These are phyloP conservation scores for Dissoconium aciculare DNA, from an alignment of 2,329 filamentous ascomycete species.

Conservation along the genomic window DNA sequence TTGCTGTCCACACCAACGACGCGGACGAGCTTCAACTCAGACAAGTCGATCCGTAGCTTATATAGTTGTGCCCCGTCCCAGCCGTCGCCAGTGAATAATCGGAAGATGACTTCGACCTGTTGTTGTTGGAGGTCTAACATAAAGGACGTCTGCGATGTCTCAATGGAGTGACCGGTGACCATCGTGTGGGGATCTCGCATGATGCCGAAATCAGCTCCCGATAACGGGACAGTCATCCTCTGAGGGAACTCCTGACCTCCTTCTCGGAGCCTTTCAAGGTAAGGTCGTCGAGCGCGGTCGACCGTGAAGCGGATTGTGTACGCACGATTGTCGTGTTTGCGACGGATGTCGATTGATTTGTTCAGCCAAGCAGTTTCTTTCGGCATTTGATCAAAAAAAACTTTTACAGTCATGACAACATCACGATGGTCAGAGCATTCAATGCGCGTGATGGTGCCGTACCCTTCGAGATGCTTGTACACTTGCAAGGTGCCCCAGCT, in stretches of 20 bases:
- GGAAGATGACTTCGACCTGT: slow-evolving; percentile 12
- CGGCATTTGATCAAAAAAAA: background rate
- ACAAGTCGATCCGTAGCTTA: slow-evolving; percentile 14
- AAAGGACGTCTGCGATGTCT: background rate
- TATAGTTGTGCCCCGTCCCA: slow-evolving; percentile 6
- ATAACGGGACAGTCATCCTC: slow-evolving; percentile 10
- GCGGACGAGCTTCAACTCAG: slow-evolving; percentile 10
- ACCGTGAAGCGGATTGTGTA: background rate
- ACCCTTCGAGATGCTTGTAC: too few relatives aligned
- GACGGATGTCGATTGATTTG: background rate
- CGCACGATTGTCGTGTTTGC: background rate
- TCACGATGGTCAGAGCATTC: background rate
- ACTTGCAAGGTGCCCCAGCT: too few relatives aligned
- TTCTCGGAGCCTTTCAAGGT: slow-evolving; percentile 5
- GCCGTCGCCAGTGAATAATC: background rate
- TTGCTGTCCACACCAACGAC: slow-evolving; percentile 13
- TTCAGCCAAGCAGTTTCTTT: background rate
- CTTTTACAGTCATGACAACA: background rate
- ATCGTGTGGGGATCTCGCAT: slow-evolving; percentile 40
- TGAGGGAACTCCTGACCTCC: slow-evolving; percentile 6
- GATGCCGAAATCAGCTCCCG: slow-evolving; percentile 46
- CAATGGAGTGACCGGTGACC: slow-evolving; percentile 43
- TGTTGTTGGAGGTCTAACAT: slow-evolving; percentile 23
- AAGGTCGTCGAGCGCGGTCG: background rate
- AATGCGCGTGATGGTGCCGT: background rate